These are phyloP conservation scores for Trichoderma koningiopsis DNA, from an alignment of 2,329 filamentous ascomycete genomes.

Conservation along the genomic window DNA sequence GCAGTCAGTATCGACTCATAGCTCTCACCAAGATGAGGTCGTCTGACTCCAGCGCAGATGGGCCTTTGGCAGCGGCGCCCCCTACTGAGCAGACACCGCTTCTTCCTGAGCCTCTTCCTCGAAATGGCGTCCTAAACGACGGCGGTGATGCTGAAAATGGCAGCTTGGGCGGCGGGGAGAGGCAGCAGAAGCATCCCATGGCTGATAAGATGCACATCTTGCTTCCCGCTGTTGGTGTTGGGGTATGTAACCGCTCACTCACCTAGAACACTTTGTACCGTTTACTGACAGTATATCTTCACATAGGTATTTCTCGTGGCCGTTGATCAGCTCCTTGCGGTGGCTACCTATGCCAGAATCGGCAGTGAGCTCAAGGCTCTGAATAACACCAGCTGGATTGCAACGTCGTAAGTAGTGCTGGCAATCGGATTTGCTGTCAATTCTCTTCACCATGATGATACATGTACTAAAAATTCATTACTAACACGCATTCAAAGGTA, in stretches of 20 bases:
- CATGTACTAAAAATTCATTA: no score
- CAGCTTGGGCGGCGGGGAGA: neutral
- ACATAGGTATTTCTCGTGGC: slow-evolving; percentile 62
- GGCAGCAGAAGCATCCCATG: slow-evolving; percentile 29
- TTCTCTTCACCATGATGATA: neutral
- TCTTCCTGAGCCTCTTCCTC: neutral
- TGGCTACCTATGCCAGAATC: slow-evolving; percentile 77
- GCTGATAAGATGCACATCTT: slow-evolving; percentile 43
- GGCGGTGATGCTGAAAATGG: neutral
- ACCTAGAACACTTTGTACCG: neutral
- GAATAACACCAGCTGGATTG: slow-evolving; percentile 76
- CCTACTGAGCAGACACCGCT: slow-evolving; percentile 10
- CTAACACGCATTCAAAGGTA: slow-evolving; percentile 40
- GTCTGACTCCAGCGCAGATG: neutral
- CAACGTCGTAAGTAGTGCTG: slow-evolving; percentile 40
- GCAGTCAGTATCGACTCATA: neutral
- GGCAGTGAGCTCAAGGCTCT: slow-evolving; percentile 74
- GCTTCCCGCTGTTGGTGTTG: slow-evolving; percentile 44
- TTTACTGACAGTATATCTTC: neutral
- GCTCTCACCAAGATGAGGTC: neutral
- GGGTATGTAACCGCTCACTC: slow-evolving; percentile 23
- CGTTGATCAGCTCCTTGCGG: slow-evolving; percentile 74
- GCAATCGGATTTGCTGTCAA: neutral
- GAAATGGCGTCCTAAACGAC: neutral
- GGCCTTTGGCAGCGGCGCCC: neutral